Base-by-base conservation (phyloP, 306 rosid species). In the Corylus americana region DNA sequence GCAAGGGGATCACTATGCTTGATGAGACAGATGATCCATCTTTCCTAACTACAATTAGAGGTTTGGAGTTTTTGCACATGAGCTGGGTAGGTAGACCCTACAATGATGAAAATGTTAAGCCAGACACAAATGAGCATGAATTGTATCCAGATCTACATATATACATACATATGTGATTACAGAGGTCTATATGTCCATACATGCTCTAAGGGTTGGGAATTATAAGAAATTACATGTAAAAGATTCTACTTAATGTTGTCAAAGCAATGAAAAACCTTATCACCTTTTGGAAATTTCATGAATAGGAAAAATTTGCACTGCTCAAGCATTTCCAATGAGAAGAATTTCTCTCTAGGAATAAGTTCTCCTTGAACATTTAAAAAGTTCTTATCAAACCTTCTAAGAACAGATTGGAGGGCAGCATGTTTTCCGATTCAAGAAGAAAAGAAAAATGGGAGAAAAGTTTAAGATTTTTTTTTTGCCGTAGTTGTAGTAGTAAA, bases 221-320 rank as follows among this genome's bases (percentile, higher is more conserved):
- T 54, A 17, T 14, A 18, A 54, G 20, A 54, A 54, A 4, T 7
- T 3, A 58, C 9, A 59, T 11, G 35, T 25, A 10, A 59, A 59
- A 59, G 37, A 11, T 25, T 59, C 25, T 11, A 25, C 12, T 25
- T 25, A 59, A 59, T 8, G 12, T 35, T 37, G 5, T 66, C 25
- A 37, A 66, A 39, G 44, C 20, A 66, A 14, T 37, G 71, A 42
- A 16, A 66, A 66, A n/a, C 71, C 71, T 66, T 35, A 63, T 63
- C 45, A 63, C 18, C 18, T 63, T 61, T 16, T 62, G 18, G 68
- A 62, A 62, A 62, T 62, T 62, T 62, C 39, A 62, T 29, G 44
- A 62, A 62, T 29, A 2, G 44, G 68, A 29, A 62, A 62, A 12
- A 5, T 5, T 29, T 62, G 44, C 68, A 62, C 27, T 62, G 68